A percentile compares a stretch with the other conserved stretches of the same genome.
phyloP scores from a whole-genome alignment of 1,139 yeast genomes.

The Pichia norvegensis region DNA sequence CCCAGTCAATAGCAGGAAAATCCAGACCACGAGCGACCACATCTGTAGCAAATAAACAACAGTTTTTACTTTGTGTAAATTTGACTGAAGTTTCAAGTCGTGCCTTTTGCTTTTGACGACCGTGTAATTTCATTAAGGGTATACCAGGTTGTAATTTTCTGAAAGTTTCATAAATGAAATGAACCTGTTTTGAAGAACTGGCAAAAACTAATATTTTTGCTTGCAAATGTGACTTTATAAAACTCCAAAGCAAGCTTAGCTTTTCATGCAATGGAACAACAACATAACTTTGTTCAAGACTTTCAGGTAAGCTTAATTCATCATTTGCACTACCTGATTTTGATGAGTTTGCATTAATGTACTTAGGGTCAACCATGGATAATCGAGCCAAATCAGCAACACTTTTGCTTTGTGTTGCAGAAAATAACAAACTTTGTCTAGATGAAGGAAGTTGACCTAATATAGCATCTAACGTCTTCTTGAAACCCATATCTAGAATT shows the following conservation, averaged over 20 bases:
- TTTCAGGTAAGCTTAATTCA: constrained; percentile 69
- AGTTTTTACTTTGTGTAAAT: constrained; percentile 78
- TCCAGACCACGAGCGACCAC: constrained; percentile 96
- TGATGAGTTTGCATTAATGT: constrained; percentile 45
- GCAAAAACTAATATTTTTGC: constrained; percentile 80
- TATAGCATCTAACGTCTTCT: constrained; percentile 78
- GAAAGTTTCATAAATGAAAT: constrained; percentile 85
- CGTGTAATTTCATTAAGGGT: constrained; percentile 83
- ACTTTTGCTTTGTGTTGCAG: constrained; percentile 90
- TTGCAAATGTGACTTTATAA: constrained; percentile 81
- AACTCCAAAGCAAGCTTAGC: constrained; percentile 80
- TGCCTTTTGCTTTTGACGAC: constrained; percentile 91
- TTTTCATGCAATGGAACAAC: constrained; percentile 69
- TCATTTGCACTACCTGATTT: constrained; percentile 27
- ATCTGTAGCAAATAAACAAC: constrained; percentile 91
- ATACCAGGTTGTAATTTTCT: constrained; percentile 94
- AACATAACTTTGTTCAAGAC: constrained; percentile 76
- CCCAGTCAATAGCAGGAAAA: constrained; percentile 98
- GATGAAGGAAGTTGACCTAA: constrained; percentile 73
- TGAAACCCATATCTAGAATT: constrained; percentile 94
- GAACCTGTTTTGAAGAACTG: constrained; percentile 92
- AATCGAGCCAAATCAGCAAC: constrained; percentile 84
- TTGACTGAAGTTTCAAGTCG: constrained; percentile 83
- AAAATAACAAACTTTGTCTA: constrained; percentile 82
- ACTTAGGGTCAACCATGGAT: constrained; percentile 71